Conservation (phyloP, 139 green algal species). For the Dunaliella primolecta region DNA sequence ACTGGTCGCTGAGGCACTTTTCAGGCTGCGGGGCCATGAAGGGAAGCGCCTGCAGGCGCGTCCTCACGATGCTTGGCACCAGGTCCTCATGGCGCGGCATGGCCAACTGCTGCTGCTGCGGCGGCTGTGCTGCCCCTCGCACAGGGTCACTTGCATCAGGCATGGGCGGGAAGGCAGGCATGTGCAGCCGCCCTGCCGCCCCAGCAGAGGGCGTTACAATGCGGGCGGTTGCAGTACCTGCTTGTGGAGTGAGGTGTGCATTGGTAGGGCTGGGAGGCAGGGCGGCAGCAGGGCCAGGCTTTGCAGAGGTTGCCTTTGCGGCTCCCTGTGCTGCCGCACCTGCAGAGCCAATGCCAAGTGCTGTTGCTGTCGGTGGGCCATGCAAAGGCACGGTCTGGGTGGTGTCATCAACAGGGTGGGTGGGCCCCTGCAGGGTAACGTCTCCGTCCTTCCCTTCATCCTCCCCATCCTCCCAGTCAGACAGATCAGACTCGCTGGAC, state of each 20-base stretch:
- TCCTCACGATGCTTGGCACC: neutral
- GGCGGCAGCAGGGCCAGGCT: neutral
- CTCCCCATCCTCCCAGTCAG: conserved; percentile 17
- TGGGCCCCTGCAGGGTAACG: no score
- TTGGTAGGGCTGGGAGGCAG: neutral
- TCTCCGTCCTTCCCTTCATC: neutral
- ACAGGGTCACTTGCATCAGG: no score
- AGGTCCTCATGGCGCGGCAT: neutral
- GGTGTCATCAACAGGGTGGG: no score
- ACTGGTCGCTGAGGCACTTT: conserved; percentile 9
- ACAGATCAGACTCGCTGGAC: conserved; percentile 16
- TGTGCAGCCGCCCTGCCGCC: neutral
- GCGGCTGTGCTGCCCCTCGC: neutral
- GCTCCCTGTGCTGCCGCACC: neutral
- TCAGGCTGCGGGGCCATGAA: neutral
- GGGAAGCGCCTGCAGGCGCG: neutral
- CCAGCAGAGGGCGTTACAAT: neutral
- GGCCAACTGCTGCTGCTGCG: neutral
- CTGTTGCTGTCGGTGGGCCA: no score
- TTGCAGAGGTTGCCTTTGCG: neutral
- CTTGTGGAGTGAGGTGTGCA: neutral
- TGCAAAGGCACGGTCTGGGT: no score
- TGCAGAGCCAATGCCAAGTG: neutral
- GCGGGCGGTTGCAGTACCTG: neutral
- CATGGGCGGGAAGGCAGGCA: neutral